These are phyloP conservation scores for Clitoria ternatea DNA, from an alignment of 306 rosid genomes.

Conservation along the genomic window DNA sequence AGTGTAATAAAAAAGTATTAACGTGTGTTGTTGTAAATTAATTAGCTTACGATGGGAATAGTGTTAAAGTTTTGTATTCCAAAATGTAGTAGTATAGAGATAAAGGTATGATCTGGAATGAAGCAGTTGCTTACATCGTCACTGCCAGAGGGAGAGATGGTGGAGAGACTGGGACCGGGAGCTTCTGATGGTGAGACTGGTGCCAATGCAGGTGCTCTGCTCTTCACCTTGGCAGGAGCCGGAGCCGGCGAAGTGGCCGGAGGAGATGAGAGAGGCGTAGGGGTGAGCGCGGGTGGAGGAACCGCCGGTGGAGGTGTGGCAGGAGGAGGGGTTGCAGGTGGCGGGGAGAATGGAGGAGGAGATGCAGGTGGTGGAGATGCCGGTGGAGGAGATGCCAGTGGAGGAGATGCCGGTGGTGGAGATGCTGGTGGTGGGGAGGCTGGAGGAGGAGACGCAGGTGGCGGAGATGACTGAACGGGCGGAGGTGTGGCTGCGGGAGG, in stretches of 20 bases:
- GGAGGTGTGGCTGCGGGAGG: constrained; percentile 32
- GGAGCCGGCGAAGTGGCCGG: constrained; percentile 52
- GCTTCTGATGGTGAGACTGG: constrained; percentile 50
- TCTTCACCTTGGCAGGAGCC: constrained; percentile 33
- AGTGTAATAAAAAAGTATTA: too few relatives aligned
- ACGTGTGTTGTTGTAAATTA: too few relatives aligned
- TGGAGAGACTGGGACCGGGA: constrained; percentile 53
- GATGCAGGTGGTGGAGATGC: constrained; percentile 39
- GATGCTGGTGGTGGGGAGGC: constrained; percentile 41
- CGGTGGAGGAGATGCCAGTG: constrained; percentile 34
- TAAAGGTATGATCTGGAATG: too few relatives aligned
- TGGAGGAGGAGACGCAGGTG: constrained; percentile 22
- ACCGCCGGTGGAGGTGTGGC: constrained; percentile 54
- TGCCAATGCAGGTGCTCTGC: constrained; percentile 33
- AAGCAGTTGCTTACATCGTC: constrained; percentile 38
- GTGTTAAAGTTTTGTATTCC: too few relatives aligned
- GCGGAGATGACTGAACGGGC: constrained; percentile 25
- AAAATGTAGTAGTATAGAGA: too few relatives aligned
- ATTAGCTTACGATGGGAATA: too few relatives aligned
- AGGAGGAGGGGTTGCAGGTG: constrained; percentile 40
- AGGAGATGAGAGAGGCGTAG: constrained; percentile 47
- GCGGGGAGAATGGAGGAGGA: constrained; percentile 42
- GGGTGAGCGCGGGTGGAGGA: constrained; percentile 55
- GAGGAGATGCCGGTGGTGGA: constrained; percentile 29
- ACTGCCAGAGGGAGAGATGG: constrained; percentile 46